These are phyloP conservation scores for Yamadazyma trypodendri DNA, from an alignment of 1,139 yeast species.

Conservation along the genomic window DNA sequence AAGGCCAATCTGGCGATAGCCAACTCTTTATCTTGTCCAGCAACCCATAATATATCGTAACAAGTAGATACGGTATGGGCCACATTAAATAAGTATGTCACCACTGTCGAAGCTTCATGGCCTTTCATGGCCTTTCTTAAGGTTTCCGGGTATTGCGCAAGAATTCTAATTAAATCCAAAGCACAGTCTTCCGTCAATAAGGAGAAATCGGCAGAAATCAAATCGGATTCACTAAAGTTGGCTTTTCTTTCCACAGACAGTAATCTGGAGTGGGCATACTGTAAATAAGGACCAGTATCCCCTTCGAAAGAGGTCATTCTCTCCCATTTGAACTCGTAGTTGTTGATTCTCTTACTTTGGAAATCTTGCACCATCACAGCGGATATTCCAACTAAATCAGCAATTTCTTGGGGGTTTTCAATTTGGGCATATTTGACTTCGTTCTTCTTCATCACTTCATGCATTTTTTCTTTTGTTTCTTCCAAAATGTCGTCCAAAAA, in stretches of 20 bases:
- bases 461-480: slow-evolving; percentile 94
- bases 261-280: slow-evolving; percentile 97
- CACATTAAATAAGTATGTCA: slow-evolving; percentile 87
- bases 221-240: slow-evolving; percentile 44
- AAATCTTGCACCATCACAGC: slow-evolving; percentile 99
- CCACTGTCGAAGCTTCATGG: slow-evolving; percentile 91
- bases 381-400: slow-evolving; percentile 93
- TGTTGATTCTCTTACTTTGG: slow-evolving; percentile 96
- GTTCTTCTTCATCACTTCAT: slow-evolving; percentile 94
- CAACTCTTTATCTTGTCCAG: slow-evolving; percentile 88
- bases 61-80: slow-evolving; percentile 94
- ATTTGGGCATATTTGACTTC: slow-evolving; percentile 90
- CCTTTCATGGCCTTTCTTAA: slow-evolving; percentile 81
- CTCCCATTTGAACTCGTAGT: slow-evolving; percentile 96
- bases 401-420: slow-evolving; percentile 91
- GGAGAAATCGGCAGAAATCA: slow-evolving; percentile 61
- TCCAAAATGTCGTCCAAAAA: slow-evolving; percentile 92
- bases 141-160: slow-evolving; percentile 91
- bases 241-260: slow-evolving; percentile 93
- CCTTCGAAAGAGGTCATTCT: slow-evolving; percentile 99
- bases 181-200: slow-evolving; percentile 79
- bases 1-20: slow-evolving; percentile 93
- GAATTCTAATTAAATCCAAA: slow-evolving; percentile 65
- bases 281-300: slow-evolving; percentile 98
- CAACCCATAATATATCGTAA: slow-evolving; percentile 95